A percentile compares a stretch with the other conserved stretches of the same genome.
Evolutionary conservation across 129 eudicot species (phyloP).

Genomic region (Helianthus annuus): HanXRQr2.0-SUNRISE NC_035440.2:165607347-165607846

Average conservation of each 20-base stretch:
- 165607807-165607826: not conserved
- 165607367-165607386: not conserved
- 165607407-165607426: not conserved
- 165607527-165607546: conserved; percentile 5
- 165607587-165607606: conserved; percentile 6
- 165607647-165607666: not conserved
- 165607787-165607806: not conserved
- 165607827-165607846: conserved; percentile 8
- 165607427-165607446: not conserved
- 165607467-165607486: not conserved
- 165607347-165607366: conserved; percentile 1
- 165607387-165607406: not conserved
- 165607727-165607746: not conserved
- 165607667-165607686: not conserved
- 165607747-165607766: conserved; percentile 21
- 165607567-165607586: not conserved
- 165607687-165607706: not conserved
- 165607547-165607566: not conserved
- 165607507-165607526: not conserved
- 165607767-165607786: conserved; percentile 23
- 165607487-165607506: not conserved
- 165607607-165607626: conserved; percentile 4
- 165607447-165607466: not conserved
- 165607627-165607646: not conserved
- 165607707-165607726: not conserved